Evolutionary conservation across 176 grass and related monocot genomes (phyloP).

Genomic region (Oryza glaberrima): DNA sequence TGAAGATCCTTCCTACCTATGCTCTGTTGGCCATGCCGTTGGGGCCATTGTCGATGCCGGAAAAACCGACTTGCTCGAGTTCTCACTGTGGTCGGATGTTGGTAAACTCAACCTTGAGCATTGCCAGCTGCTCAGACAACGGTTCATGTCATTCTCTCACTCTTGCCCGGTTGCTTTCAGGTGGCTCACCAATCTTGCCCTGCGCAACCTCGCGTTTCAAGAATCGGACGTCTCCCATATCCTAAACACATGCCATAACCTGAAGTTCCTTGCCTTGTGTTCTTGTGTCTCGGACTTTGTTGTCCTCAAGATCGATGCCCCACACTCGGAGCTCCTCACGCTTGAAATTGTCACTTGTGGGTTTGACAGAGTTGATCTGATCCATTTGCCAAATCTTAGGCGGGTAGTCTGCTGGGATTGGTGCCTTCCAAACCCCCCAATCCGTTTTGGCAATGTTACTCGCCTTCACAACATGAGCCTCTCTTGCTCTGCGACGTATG

Average conservation of each 20-base stretch:
- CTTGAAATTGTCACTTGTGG: not conserved
- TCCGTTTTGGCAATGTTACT: too few relatives aligned
- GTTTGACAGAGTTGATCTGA: not conserved
- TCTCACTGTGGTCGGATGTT: not conserved
- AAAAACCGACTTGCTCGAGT: not conserved
- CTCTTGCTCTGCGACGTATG: too few relatives aligned
- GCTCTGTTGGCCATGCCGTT: not conserved
- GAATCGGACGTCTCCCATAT: conserved; percentile 8
- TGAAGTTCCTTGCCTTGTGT: conserved; percentile 7
- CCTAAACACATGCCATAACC: conserved; percentile 20
- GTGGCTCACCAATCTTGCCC: conserved; percentile 12
- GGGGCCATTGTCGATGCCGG: not conserved
- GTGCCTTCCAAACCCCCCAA: too few relatives aligned
- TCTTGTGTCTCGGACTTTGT: not conserved
- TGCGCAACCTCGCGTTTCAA: not conserved
- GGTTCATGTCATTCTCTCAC: conserved; percentile 19
- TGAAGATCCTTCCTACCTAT: not conserved
- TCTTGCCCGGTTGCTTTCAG: conserved; percentile 12
- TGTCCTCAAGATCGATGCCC: conserved; percentile 6
- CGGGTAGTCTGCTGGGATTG: too few relatives aligned
- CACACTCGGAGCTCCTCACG: not conserved
- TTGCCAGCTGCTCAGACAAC: not conserved
- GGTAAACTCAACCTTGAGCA: too few relatives aligned
- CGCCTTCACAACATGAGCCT: too few relatives aligned
- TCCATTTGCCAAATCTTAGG: not conserved